Base-by-base conservation (phyloP, 495 filamentous ascomycete genomes). In the Lepraria neglecta region DNA sequence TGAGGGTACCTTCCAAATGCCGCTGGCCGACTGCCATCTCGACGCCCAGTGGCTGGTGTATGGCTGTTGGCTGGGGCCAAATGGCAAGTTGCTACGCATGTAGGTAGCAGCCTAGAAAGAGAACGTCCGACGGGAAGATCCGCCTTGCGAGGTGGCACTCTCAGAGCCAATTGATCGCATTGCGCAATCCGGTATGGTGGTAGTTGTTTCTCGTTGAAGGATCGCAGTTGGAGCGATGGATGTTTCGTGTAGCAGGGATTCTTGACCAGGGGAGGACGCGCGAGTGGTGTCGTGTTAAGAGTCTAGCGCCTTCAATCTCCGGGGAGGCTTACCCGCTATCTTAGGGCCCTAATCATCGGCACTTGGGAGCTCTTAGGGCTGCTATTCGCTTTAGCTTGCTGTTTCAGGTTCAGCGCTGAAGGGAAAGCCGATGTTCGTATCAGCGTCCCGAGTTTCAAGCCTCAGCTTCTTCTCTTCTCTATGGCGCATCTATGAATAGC, bases 141-240 rank as follows among this genome's bases (percentile, higher is more conserved):
- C 35, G 35, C 35, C 7, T 31, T 27, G 28, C 48, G 9, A 52
- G 48, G 48, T 52, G 48, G 48, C 6, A 52, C 11, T 4, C 28
- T 52, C 6, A 52, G 15, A 31, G 27, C 48, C 48, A 52, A 52
- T 52, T 9, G 48, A 52, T 52, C 27, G 48, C 15, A 52, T 52
- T 31, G 48, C 48, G 48, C 48, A 28, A 52, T 31, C 24, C 31
- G 27, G 14, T 28, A 24, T 5, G 4, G 14, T 15, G 48, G 24
- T 6, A 31, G 27, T 31, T 52, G 15, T 33, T 52, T n/a, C 31
- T 15, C 31, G 4, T 31, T 19, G 28, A 24, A 31, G 15, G 48
- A 38, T 52, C 27, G n/a, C 24, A 31, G 12, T 14, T 31, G 27
- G 28, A 31, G 48, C 48, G 27, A 52, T 24, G 27, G 11, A 31